Base-by-base conservation (phyloP, 2,329 filamentous ascomycete genomes). In the Aspergillus pseudonomiae region DNA sequence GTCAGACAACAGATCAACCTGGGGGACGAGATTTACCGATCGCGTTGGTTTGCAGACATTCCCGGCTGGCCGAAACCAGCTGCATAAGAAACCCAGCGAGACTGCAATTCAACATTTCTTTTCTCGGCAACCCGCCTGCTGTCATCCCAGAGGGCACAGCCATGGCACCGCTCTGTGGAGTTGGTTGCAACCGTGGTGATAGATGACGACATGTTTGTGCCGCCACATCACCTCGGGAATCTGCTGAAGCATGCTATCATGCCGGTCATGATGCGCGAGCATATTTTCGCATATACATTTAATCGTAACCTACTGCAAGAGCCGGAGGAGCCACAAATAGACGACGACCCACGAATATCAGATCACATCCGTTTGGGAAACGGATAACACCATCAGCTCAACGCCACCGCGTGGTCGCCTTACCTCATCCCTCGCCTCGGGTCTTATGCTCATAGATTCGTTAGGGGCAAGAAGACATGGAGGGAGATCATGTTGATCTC, bases 21-120 rank as follows among this genome's bases (percentile, higher is more conserved):
- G 34, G 69, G 70, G 6, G 63, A 71, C 59, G 69, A 71, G 59
- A 71, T 72, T 30, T 72, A 72, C 48, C 70, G 69, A 46, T 71
- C 70, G 56, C 68, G 70, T 32, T 71, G 65, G 66, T 71, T 64
- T 39, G 68, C 61, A 6, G 65, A 71, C 46, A 70, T 72, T 10
- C 66, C 68, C 57, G 69, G 69, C 41, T 72, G 70, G 70, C 67
- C 68, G 19, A 72, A 72, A 58, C 68, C 70, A n/a, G 28, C 28
- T 1, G 26, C 26, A 50, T 50, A 50, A 50, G 26, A 50, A 5
- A 46, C 43, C 14, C 5, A 12, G 14, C 26, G 24, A 50, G 26
- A 28, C 26, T 30, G 1, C 26, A 30, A 11, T 10, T 30, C 46
- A 48, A 26, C 21, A 28, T 28, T 26, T 48, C 24, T 16, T 19